Percentiles rank a stretch among this genome's conserved stretches.
phyloP scores from a whole-genome alignment of 495 filamentous ascomycete genomes.

The Neurospora sp. region DNA sequence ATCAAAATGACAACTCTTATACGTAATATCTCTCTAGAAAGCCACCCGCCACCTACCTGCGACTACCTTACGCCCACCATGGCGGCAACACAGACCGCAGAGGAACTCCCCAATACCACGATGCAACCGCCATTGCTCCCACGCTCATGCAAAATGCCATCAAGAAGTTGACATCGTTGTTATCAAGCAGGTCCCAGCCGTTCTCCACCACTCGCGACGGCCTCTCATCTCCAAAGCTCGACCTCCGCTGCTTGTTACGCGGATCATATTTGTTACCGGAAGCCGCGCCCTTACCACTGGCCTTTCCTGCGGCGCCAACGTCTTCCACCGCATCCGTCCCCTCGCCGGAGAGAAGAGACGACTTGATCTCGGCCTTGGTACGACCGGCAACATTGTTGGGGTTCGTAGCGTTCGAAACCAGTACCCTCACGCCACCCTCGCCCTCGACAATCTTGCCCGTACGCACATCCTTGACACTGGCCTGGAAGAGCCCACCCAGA shows the following conservation, averaged over 20 bases:
- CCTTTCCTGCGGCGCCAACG: neutral
- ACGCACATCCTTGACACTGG: conserved; percentile 73
- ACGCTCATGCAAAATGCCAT: conserved; percentile 81
- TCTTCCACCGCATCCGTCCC: conserved; percentile 26
- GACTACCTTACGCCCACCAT: neutral
- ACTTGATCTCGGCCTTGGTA: conserved; percentile 28
- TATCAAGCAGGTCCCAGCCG: conserved; percentile 72
- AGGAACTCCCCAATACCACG: conserved; percentile 43
- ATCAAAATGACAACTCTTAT: neutral
- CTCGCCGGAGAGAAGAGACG: conserved; percentile 23
- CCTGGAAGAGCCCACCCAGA: conserved; percentile 76
- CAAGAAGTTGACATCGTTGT: conserved; percentile 85
- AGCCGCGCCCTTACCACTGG: conserved; percentile 9
- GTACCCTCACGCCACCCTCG: conserved; percentile 68
- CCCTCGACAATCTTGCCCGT: conserved; percentile 87
- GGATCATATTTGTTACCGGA: conserved; percentile 29
- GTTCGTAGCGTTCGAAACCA: conserved; percentile 24
- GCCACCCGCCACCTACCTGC: neutral
- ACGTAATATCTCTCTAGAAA: neutral
- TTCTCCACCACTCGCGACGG: conserved; percentile 63
- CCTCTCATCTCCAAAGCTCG: conserved; percentile 45
- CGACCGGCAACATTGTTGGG: conserved; percentile 10
- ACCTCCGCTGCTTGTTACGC: conserved; percentile 29
- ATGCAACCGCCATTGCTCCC: conserved; percentile 57
- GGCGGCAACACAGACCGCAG: conserved; percentile 25